Conservation (phyloP, 2,329 filamentous ascomycete genomes). For the Hypocreales sp. region DNA sequence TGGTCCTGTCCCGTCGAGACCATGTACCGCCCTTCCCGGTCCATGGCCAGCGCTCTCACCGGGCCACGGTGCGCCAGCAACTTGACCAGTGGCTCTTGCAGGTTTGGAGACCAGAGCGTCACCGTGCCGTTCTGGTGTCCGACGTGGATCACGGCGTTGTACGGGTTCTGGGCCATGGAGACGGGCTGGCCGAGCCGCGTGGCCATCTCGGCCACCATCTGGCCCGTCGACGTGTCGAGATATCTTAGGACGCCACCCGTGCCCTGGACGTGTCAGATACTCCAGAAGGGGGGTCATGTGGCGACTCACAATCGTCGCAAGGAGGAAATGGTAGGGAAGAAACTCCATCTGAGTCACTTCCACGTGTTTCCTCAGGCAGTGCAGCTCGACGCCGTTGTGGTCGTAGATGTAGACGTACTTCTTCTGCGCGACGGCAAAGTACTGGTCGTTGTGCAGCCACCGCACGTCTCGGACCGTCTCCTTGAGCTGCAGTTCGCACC, state of each 20-base stretch:
- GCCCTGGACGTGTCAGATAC: conserved; percentile 32
- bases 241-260: conserved; percentile 80
- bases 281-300: no score
- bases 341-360: conserved; percentile 94
- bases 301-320: conserved; percentile 61
- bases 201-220: conserved; percentile 71
- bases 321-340: conserved; percentile 85
- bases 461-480: conserved; percentile 82
- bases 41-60: conserved; percentile 70
- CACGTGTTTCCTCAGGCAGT: conserved; percentile 77
- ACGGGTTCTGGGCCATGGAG: conserved; percentile 73
- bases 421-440: conserved; percentile 91
- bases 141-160: conserved; percentile 82
- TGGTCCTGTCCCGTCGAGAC: conserved; percentile 80
- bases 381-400: conserved; percentile 74
- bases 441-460: conserved; percentile 91
- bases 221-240: conserved; percentile 86
- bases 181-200: conserved; percentile 76
- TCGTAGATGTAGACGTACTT: conserved; percentile 97
- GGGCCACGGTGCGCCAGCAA: conserved; percentile 80
- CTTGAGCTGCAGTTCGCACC: conserved; percentile 77
- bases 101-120: conserved; percentile 91
- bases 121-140: conserved; percentile 94
- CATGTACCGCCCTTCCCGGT: conserved; percentile 90
- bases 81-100: conserved; percentile 73